Evolutionary conservation across 805 yeast species (phyloP), one percentile per base, ranked within the genome.

Genomic region (Grigorovia humatica): DNA sequence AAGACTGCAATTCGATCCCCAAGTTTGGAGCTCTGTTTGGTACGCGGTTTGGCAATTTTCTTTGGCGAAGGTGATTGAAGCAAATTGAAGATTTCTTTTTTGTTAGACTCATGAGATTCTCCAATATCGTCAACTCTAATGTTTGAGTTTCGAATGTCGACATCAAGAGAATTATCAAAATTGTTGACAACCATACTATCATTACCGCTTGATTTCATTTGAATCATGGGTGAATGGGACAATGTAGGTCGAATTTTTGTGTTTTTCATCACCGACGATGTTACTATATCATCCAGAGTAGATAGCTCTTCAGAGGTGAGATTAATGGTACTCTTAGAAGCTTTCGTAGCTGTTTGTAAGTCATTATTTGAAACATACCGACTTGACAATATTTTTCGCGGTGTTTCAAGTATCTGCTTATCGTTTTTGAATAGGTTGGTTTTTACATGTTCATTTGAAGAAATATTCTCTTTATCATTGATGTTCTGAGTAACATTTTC

Each of bases 241-340:
- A 60, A 53, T 15, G 57, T 51, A 32, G 57, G 57, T 4, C 57
- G 43, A 6, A 54, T 29, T 40, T 57, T 58, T 8, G 52, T 48
- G 46, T 53, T 56, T 48, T 59, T 57, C 12, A 59, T 49, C n/a
- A 56, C 60, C 1, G 67, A 61, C 9, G 67, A 59, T 11, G 65
- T 59, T 9, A 60, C 59, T 15, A 61, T 48, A 3, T 61, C 57
- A 47, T 62, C 59, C n/a, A 59, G 51, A 13, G 48, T 53, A 2
- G 64, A 60, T 9, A 59, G 43, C 30, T 60, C 63, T 27, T 60
- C 63, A 54, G 57, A 55, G 11, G 56, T 49, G 38, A 54, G 46
- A 44, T 51, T 58, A 8, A 50, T 30, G 19, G 51, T 32, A n/a
- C 13, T 48, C 12, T 17, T 32, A 41, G 38, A 15, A 13, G 43